Percentiles rank a stretch among this genome's conserved stretches.
Conservation (phyloP, 345 rosid genomes). For the Microthlaspi erraticum region DNA sequence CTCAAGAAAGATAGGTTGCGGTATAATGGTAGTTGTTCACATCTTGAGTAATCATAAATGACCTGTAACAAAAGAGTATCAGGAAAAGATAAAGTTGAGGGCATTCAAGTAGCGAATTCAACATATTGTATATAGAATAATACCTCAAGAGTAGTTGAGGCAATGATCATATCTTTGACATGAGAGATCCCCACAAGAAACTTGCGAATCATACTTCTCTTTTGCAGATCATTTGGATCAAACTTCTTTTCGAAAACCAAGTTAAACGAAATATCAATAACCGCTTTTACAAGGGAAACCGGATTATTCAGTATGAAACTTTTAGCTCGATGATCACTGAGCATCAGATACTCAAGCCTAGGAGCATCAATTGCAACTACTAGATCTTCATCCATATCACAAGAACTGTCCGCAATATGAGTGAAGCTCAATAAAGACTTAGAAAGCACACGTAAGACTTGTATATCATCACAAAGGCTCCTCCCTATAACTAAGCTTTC, state of each 20-base stretch:
- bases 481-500: background rate
- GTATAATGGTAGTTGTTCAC: conserved; percentile 20
- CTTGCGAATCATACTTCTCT: conserved; percentile 19
- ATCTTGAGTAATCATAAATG: conserved; percentile 19
- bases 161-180: background rate
- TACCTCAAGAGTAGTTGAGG: conserved; percentile 13
- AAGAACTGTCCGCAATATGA: background rate
- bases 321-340: background rate
- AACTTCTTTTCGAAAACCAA: background rate
- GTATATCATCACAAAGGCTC: background rate
- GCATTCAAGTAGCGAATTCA: background rate
- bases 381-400: background rate
- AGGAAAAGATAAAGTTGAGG: background rate
- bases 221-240: background rate
- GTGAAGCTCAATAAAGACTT: conserved; percentile 13
- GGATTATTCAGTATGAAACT: background rate
- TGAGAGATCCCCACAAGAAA: conserved; percentile 1
- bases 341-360: conserved; percentile 3
- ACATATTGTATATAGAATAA: no score
- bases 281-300: conserved; percentile 8
- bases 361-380: conserved; percentile 24
- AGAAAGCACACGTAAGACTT: conserved; percentile 25
- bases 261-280: conserved; percentile 8
- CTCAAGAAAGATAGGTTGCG: conserved; percentile 15
- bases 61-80: conserved; percentile 4